phyloP scores from a whole-genome alignment of 2,329 filamentous ascomycete genomes.

The Catunica adiposa region DNA sequence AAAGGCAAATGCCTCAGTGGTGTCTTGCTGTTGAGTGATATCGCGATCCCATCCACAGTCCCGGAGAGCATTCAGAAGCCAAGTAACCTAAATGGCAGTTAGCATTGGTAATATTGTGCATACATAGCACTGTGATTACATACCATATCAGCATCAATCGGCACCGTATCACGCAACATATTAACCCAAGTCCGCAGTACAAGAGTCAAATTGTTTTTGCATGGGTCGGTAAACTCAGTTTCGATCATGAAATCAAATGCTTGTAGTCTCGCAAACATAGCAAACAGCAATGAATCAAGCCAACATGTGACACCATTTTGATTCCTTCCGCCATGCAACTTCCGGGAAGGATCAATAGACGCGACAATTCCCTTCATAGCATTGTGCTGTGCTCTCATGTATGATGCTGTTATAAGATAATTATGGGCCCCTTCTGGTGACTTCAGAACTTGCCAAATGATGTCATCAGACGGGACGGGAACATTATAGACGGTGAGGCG shows the following conservation, averaged over 20 bases:
- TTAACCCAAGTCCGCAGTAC: conserved; percentile 85
- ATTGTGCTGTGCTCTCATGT: conserved; percentile 64
- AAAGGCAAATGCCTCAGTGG: conserved; percentile 88
- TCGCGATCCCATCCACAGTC: conserved; percentile 77
- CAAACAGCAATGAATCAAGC: conserved; percentile 76
- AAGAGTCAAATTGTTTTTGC: conserved; percentile 55
- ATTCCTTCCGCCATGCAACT: conserved; percentile 75
- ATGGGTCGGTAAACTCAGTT: conserved; percentile 54
- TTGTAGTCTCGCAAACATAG: conserved; percentile 83
- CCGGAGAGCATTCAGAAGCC: conserved; percentile 66
- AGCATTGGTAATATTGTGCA: not conserved
- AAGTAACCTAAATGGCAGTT: conserved; percentile 42
- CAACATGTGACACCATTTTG: conserved; percentile 83
- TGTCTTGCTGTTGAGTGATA: conserved; percentile 72
- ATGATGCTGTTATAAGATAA: conserved; percentile 54
- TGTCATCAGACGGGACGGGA: conserved; percentile 37
- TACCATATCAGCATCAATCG: conserved; percentile 76
- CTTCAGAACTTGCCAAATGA: conserved; percentile 37
- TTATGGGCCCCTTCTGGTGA: conserved; percentile 52
- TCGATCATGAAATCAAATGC: conserved; percentile 89
- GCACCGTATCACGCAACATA: conserved; percentile 64
- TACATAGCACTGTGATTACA: not conserved
- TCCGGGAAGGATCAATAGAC: conserved; percentile 53
- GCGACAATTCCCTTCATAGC: conserved; percentile 65
- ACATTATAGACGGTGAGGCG: conserved; percentile 28